Conservation (phyloP, 75 land plant genomes). For the Selaginella moellendorffii region DNA sequence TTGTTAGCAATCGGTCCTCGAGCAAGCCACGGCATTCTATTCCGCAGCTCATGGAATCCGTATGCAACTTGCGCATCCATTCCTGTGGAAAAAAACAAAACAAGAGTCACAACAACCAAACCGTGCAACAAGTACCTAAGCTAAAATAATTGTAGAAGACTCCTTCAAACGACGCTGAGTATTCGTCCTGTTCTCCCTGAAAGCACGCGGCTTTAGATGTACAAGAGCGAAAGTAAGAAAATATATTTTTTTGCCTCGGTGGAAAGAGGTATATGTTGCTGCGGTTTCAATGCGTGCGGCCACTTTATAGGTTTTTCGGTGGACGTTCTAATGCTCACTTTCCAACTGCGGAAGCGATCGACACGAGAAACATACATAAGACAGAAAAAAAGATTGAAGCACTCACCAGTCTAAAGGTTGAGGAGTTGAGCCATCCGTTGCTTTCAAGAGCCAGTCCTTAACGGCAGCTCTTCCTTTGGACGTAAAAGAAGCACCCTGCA, state of each 20-base stretch:
- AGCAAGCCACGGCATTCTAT: conserved; percentile 85
- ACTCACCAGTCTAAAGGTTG: conserved; percentile 10
- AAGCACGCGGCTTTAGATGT: background rate
- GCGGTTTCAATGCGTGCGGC: conserved; percentile 51
- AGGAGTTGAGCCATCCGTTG: conserved; percentile 30
- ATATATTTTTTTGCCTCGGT: background rate
- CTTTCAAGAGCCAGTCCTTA: conserved; percentile 40
- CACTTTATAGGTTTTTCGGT: conserved; percentile 26
- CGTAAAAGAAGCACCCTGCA: conserved; percentile 53
- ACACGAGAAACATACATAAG: background rate
- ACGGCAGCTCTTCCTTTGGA: conserved; percentile 54
- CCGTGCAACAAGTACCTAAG: conserved; percentile 43
- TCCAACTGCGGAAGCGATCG: conserved; percentile 41
- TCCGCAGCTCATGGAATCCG: conserved; percentile 88
- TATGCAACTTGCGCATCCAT: conserved; percentile 99
- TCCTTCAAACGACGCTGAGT: conserved; percentile 52
- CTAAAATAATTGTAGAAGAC: conserved; percentile 91
- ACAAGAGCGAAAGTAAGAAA: no score
- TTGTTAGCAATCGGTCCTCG: conserved; percentile 86
- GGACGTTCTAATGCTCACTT: conserved; percentile 36
- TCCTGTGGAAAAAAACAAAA: conserved; percentile 53
- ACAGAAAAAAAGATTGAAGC: no score
- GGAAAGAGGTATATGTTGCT: conserved; percentile 16
- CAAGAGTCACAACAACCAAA: conserved; percentile 4
- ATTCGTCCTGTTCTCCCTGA: conserved; percentile 23